These are phyloP conservation scores for Plasmodium berghei DNA, from an alignment of 169 alveolate genomes.

Conservation along the genomic window DNA sequence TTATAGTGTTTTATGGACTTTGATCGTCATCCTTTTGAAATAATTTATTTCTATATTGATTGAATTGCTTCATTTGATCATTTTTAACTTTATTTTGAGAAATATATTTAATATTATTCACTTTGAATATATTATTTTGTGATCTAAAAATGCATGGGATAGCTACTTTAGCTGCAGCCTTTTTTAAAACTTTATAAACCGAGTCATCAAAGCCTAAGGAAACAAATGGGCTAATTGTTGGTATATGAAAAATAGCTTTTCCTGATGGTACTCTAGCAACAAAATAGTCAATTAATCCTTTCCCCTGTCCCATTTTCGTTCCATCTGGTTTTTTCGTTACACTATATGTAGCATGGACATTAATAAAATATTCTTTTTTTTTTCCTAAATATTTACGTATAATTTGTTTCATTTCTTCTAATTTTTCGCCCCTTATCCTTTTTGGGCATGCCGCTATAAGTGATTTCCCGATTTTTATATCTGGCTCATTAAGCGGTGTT, in stretches of 20 bases:
- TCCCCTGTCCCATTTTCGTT: slow-evolving; percentile 89
- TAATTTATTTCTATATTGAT: slow-evolving; percentile 35
- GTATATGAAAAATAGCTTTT: slow-evolving; percentile 65
- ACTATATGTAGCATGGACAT: slow-evolving; percentile 87
- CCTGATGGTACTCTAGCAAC: slow-evolving; percentile 89
- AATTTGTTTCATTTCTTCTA: slow-evolving; percentile 82
- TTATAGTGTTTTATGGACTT: neutral
- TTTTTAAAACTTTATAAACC: slow-evolving; percentile 60
- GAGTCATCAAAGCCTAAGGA: slow-evolving; percentile 73
- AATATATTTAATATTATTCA: slow-evolving; percentile 58
- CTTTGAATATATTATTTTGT: slow-evolving; percentile 63
- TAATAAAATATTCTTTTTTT: slow-evolving; percentile 80
- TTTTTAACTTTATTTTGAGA: slow-evolving; percentile 40
- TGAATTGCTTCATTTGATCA: slow-evolving; percentile 46
- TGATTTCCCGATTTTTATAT: slow-evolving; percentile 82
- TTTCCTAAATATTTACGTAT: slow-evolving; percentile 81
- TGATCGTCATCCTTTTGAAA: slow-evolving; percentile 17
- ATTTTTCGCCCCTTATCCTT: slow-evolving; percentile 83
- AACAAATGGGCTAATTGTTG: slow-evolving; percentile 66
- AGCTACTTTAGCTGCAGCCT: slow-evolving; percentile 74
- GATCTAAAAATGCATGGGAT: slow-evolving; percentile 71
- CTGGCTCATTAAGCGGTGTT: slow-evolving; percentile 80
- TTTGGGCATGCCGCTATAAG: slow-evolving; percentile 84
- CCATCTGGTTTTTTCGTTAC: slow-evolving; percentile 88
- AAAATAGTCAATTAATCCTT: slow-evolving; percentile 83